Base-by-base conservation (phyloP, 116 monocot species). In the Iris pallida region DNA sequence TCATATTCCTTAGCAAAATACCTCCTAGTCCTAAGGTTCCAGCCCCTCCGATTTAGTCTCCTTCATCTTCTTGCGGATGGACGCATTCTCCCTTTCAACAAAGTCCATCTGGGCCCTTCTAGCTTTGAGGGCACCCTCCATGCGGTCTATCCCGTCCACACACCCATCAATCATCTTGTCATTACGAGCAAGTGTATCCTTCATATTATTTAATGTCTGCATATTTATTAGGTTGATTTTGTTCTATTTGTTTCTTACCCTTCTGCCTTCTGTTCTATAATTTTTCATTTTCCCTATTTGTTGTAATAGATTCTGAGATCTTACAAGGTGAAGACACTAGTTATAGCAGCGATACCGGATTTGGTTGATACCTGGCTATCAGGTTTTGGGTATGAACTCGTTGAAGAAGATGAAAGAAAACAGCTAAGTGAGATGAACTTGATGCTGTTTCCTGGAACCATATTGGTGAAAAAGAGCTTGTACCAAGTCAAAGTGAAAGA, bases 321-420 rank as follows among this genome's bases (percentile, higher is more conserved):
- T 20, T 75, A 90, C 51, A 90, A 83, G 64, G 90, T 94, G 48
- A 68, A 90, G 62, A 77, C 75, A 75, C 72, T 94, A 58, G 75
- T 94, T n/a, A 47, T 94, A 70, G 85, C 82, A 14, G 94, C 90
- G 1, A 83, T 94, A 64, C 87, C 94, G 53, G 56, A 64, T 63
- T 69, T 90, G 63, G 77, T 85, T 6, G 79, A 83, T 0, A 88
- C 87, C 43, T 94, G 94, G 94, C 83, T 63, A 72, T 76, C 77
- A 49, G 81, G 74, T n/a, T 90, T 94, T 72, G 90, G 94, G 11
- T 94, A 83, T 59, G 42, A 77, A 73, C 65, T 66, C 0, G 48
- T 94, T 10, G 76, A 76, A 45, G 79, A 81, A 44, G 55, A 55
- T 43, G 90, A 94, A 12, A 87, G 72, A 64, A 65, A 73, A 40